A percentile compares a stretch with the other conserved stretches of the same genome.
Conservation (phyloP, 495 filamentous ascomycete genomes). For the Aspergillus olivimuriae region DNA sequence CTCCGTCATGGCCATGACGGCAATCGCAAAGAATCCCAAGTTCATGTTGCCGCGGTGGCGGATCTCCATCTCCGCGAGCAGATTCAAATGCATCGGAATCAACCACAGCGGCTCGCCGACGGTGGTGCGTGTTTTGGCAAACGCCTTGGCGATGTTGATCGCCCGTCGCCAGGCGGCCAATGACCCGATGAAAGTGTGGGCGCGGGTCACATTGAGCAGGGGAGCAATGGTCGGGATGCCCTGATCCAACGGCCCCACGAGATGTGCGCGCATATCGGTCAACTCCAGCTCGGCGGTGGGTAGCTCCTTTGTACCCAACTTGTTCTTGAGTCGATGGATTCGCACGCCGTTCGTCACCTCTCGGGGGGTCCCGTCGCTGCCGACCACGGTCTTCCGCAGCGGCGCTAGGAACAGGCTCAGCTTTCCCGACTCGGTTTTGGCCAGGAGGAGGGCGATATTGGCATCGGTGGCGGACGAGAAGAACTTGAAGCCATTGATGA, state of each 20-base stretch:
- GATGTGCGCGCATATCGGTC: constrained; percentile 52
- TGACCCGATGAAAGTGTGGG: constrained; percentile 55
- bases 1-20: constrained; percentile 51
- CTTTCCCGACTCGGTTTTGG: constrained; percentile 48
- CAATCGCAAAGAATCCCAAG: constrained; percentile 54
- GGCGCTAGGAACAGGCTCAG: constrained; percentile 65
- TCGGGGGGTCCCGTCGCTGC: constrained; percentile 13
- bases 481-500: constrained; percentile 67
- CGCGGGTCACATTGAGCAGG: constrained; percentile 62
- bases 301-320: constrained; percentile 61
- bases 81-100: constrained; percentile 55
- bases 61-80: constrained; percentile 48
- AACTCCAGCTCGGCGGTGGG: constrained; percentile 67
- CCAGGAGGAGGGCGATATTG: constrained; percentile 63
- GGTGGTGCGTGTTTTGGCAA: constrained; percentile 47
- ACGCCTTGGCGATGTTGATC: constrained; percentile 54
- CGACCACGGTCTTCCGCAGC: constrained; percentile 40
- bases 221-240: constrained; percentile 62
- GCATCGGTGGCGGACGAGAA: constrained; percentile 72
- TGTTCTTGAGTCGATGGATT: constrained; percentile 64
- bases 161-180: constrained; percentile 54
- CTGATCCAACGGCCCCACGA: constrained; percentile 55
- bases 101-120: constrained; percentile 45
- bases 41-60: constrained; percentile 53
- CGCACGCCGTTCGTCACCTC: constrained; percentile 55